Evolutionary conservation across 2,329 filamentous ascomycete species (phyloP), one percentile per base, ranked within the genome.

Genomic region (Pseudocercospora ulei): DNA sequence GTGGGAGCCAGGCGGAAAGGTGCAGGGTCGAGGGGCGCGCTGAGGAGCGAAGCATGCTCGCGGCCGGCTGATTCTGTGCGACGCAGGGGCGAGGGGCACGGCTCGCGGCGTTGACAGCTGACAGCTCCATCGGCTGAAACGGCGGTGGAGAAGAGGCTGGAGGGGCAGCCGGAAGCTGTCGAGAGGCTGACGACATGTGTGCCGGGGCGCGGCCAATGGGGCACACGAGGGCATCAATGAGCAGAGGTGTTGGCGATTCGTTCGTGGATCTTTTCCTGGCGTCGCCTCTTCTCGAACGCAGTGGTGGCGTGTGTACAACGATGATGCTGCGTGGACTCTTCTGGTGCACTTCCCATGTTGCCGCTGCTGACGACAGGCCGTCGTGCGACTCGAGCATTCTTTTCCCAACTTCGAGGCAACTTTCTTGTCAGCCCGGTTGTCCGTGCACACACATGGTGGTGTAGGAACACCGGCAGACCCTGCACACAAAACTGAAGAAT

Each of bases 21-120:
- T 11, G 29, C 29, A 33, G 14, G n/a, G n/a, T n/a, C n/a, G n/a
- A n/a, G n/a, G n/a, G n/a, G n/a, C n/a, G n/a, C n/a, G n/a, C n/a
- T n/a, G n/a, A n/a, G n/a, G n/a, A n/a, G n/a, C n/a, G n/a, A n/a
- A n/a, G n/a, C n/a, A n/a, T n/a, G n/a, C n/a, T n/a, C n/a, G n/a
- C n/a, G n/a, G n/a, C n/a, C n/a, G n/a, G n/a, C n/a, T n/a, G n/a
- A n/a, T n/a, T n/a, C n/a, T n/a, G n/a, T n/a, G n/a, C n/a, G n/a
- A n/a, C n/a, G n/a, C n/a, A n/a, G n/a, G n/a, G n/a, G n/a, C n/a
- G n/a, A n/a, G n/a, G n/a, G n/a, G n/a, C n/a, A 33, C 30, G 30
- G 30, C 18, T 22, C 20, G 30, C n/a, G 20, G 30, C 30, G 30
- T 33, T 33, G 30, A 33, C 30, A 33, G 30, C 30, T 33, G 30